Percentiles rank a stretch among this genome's conserved stretches.
These are phyloP conservation scores for Aspergillus pseudoterreus DNA, from an alignment of 2,329 filamentous ascomycete genomes.

Conservation along the genomic window DNA sequence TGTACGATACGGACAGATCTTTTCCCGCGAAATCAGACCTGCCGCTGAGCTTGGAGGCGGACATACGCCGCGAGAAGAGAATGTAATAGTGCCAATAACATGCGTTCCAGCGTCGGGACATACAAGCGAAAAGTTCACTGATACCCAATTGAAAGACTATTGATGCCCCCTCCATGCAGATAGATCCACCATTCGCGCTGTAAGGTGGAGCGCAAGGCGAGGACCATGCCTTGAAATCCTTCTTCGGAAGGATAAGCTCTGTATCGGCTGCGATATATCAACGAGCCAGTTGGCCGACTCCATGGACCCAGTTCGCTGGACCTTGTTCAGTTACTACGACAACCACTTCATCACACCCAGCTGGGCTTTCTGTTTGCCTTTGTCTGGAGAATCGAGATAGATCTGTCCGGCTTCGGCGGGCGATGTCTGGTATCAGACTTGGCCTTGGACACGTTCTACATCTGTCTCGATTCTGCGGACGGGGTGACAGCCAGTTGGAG, in stretches of 20 bases:
- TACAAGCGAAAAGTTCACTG: slow-evolving; percentile 5
- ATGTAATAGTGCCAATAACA: neutral
- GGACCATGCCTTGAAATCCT: slow-evolving; percentile 49
- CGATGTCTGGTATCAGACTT: neutral
- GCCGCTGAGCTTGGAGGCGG: neutral
- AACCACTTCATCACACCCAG: slow-evolving; percentile 4
- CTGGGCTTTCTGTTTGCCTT: slow-evolving; percentile 11
- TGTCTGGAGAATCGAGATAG: slow-evolving; percentile 10
- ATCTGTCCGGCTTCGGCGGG: slow-evolving; percentile 16
- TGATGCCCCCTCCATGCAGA: slow-evolving; percentile 2
- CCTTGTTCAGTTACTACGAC: slow-evolving; percentile 7
- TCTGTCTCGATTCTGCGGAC: slow-evolving; percentile 5
- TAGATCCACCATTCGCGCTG: slow-evolving; percentile 39
- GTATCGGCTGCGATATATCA: slow-evolving; percentile 52
- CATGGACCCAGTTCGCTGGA: slow-evolving; percentile 12
- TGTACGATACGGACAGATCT: too few species aligned
- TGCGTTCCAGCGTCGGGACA: neutral
- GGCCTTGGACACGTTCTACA: slow-evolving; percentile 4
- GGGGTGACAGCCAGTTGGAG: slow-evolving; percentile 1
- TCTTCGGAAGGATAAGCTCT: slow-evolving; percentile 43
- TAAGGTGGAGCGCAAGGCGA: slow-evolving; percentile 53
- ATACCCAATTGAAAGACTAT: slow-evolving; percentile 22
- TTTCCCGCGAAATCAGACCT: neutral
- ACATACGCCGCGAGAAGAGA: neutral
- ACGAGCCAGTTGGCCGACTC: slow-evolving; percentile 18